Conservation (phyloP, 1,284 basidiomycete species). For the Ceratobasidium sp. region DNA sequence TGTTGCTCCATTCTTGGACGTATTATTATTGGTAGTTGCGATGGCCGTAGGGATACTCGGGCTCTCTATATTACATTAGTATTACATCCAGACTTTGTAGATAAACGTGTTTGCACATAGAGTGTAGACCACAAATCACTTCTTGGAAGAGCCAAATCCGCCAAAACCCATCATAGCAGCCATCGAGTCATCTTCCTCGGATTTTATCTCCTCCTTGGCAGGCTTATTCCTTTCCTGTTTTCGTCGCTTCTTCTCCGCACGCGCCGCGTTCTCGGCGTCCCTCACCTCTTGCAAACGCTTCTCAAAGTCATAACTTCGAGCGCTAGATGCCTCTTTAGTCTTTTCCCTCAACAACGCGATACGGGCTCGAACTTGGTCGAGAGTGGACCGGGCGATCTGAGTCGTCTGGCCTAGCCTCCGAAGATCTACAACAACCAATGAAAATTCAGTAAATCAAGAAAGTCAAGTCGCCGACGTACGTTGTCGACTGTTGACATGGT, state of each 20-base stretch:
- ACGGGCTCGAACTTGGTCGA: slow-evolving; percentile 90
- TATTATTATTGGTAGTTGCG: slow-evolving; percentile 22
- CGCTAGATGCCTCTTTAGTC: slow-evolving; percentile 80
- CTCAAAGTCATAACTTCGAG: slow-evolving; percentile 94
- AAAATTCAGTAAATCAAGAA: neutral
- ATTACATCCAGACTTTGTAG: slow-evolving; percentile 17
- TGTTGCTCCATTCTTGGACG: slow-evolving; percentile 25
- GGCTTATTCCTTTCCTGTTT: slow-evolving; percentile 70
- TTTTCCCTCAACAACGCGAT: slow-evolving; percentile 90
- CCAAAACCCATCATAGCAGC: slow-evolving; percentile 92
- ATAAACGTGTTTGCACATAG: slow-evolving; percentile 6
- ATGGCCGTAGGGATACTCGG: neutral
- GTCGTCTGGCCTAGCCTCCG: slow-evolving; percentile 95
- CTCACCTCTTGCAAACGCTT: slow-evolving; percentile 86
- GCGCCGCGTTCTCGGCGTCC: slow-evolving; percentile 72
- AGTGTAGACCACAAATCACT: slow-evolving; percentile 59
- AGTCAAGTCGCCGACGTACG: slow-evolving; percentile 69
- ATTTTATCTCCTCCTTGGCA: slow-evolving; percentile 66
- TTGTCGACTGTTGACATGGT: slow-evolving; percentile 94
- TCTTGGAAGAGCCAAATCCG: slow-evolving; percentile 87
- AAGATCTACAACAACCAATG: slow-evolving; percentile 70
- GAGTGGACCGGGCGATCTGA: slow-evolving; percentile 87
- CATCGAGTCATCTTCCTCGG: slow-evolving; percentile 69
- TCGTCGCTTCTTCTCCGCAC: slow-evolving; percentile 71
- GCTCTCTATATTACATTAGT: slow-evolving; percentile 27